Evolutionary conservation across 176 grass and related monocot genomes (phyloP), one percentile per base, ranked within the genome.

Genomic region (Oryza meridionalis): DNA sequence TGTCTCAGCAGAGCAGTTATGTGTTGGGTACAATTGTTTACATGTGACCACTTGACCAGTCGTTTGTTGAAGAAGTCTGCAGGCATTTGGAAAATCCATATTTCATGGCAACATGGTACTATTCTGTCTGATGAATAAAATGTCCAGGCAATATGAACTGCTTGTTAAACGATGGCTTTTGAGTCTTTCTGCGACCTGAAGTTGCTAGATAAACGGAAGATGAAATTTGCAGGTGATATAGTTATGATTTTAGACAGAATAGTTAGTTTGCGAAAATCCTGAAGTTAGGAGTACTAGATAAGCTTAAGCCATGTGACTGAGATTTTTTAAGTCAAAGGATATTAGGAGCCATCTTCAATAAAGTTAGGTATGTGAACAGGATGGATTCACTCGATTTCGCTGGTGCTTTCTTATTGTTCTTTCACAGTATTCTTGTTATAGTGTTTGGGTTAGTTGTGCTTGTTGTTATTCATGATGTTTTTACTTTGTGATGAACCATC

Each of bases 311-410:
- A 69, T 75, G 10, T 40, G 40, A 69, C 46, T 74, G 15, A 40
- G 83, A 51, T 21, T 55, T 21, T 84, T 50, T 29, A 70, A 64
- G 2, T 40, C 22, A 49, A 81, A 40, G 49, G 49, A 13, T 73
- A 71, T 68, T 15, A 78, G 59, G 24, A 67, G 67, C 26, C 21
- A 84, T 63, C 65, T 69, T 75, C 6, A 75, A 70, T 76, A 75
- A 17, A 59, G 10, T 67, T 76, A 19, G 35, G 26, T 69, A 25
- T 76, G 21, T 51, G 11, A 14, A 81, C 19, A 33, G 11, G 17
- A 72, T 84, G 9, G 22, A 69, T n/a, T 38, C 32, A 80, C 29
- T 73, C 37, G 1, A 22, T 55, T 55, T 14, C 1, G 9, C 16
- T 61, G 55, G 55, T 61, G 55, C 55, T 61, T 61, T 40, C 68